Percentiles rank a stretch among this genome's conserved stretches.
These are phyloP conservation scores for Trichophyton equinum DNA, from an alignment of 2,329 filamentous ascomycete species.

Conservation along the genomic window DNA sequence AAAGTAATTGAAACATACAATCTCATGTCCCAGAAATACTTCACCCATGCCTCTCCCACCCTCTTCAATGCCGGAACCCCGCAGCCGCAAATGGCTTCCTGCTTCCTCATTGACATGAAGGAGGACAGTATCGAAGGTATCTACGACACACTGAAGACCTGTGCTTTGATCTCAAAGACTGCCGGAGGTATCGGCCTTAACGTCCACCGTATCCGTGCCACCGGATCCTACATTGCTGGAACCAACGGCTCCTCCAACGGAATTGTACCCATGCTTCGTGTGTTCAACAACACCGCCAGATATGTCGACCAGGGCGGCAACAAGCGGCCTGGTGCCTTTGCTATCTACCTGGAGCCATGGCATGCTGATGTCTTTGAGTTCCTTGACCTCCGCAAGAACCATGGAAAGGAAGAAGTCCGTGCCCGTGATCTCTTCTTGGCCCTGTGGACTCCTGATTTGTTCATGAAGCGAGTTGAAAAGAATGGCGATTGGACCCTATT, in stretches of 20 bases:
- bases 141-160: conserved; percentile 97
- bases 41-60: conserved; percentile 94
- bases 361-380: conserved; percentile 96
- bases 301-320: conserved; percentile 99
- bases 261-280: conserved; percentile 92
- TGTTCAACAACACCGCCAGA: conserved; percentile 98
- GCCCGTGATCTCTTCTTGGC: conserved; percentile 96
- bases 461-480: conserved; percentile 98
- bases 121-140: conserved; percentile 99
- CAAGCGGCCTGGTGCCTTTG: conserved; percentile 96
- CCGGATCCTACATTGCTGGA: conserved; percentile 93
- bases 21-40: conserved; percentile 96
- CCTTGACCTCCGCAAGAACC: conserved; percentile 96
- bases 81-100: conserved; percentile 86
- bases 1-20: conserved; percentile 96
- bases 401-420: conserved; percentile 95
- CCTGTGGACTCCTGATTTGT: conserved; percentile 95
- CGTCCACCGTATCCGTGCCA: conserved; percentile 90
- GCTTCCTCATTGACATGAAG: conserved; percentile 99
- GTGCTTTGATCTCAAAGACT: conserved; percentile 99
- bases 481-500: conserved; percentile 96
- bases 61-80: conserved; percentile 97
- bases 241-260: conserved; percentile 98
- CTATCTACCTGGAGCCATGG: conserved; percentile 98
- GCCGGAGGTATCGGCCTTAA: conserved; percentile 96